Base-by-base conservation (phyloP, 768 basidiomycete genomes). In the Suillus americanus region DNA sequence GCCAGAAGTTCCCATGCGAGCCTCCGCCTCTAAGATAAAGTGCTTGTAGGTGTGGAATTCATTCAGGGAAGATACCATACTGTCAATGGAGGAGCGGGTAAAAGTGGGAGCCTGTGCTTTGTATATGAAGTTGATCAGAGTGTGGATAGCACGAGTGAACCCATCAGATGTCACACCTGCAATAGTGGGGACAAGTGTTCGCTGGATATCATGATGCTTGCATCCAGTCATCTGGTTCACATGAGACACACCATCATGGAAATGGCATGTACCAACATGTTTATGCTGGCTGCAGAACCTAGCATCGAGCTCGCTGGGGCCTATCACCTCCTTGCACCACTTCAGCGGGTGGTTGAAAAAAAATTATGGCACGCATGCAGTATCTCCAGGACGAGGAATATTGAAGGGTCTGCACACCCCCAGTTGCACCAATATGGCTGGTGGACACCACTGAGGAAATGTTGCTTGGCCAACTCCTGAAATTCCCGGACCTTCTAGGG, bases 171-270 rank as follows among this genome's bases (percentile, higher is more conserved):
- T 12, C 18, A 56, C 38, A 43, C 62, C 62, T 18, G 16, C 33
- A 51, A 81, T 74, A n/a, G 77, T 64, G 6, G 72, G 28, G 20
- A 82, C 62, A 14, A 82, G 62, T 45, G 73, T 73, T 5, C 72
- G 63, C 67, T 81, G 72, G 6, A 81, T 69, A 28, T 82, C 74
- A 0, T 75, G 66, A 57, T 81, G 77, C 51, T 80, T 78, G 8
- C 73, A 62, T 4, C 79, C 80, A 20, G 81, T 80, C 7, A 79
- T 75, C 63, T 82, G 80, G 51, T 81, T 80, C 25, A 82, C 61
- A 18, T 68, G 65, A 16, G 78, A 81, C 75, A n/a, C n/a, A 0
- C 81, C 81, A 37, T 75, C 72, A 13, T 66, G 64, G 62, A 80
- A 81, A 41, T 79, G 79, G 40, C 76, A 67, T 64, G 70, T 75